Evolutionary conservation across 495 filamentous ascomycete species (phyloP).

Genomic region (Podospora bellae-mahoneyi): DNA sequence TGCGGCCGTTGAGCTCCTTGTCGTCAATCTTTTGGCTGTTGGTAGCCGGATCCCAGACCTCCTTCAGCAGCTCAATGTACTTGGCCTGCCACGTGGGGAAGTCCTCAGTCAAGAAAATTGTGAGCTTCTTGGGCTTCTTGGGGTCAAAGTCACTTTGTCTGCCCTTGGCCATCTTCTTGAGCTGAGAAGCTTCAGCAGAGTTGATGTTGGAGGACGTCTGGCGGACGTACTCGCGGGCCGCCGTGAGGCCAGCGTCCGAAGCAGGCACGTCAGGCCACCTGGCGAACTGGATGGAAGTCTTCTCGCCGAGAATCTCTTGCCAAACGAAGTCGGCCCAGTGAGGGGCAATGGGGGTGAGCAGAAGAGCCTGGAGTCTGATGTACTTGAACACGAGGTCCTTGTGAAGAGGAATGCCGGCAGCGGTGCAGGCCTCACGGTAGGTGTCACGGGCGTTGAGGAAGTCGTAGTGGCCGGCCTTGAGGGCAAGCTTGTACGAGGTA

Average conservation of each 20-base stretch:
- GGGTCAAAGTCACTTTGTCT: slow-evolving; percentile 79
- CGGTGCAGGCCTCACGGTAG: slow-evolving; percentile 76
- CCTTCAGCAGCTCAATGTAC: slow-evolving; percentile 78
- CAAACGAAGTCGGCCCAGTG: slow-evolving; percentile 96
- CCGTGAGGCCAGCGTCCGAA: slow-evolving; percentile 60
- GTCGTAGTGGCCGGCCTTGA: slow-evolving; percentile 89
- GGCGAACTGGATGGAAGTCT: slow-evolving; percentile 71
- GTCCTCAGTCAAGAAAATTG: slow-evolving; percentile 71
- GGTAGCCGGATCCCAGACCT: slow-evolving; percentile 45
- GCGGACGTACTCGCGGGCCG: slow-evolving; percentile 77
- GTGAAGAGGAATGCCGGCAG: slow-evolving; percentile 79
- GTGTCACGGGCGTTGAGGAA: slow-evolving; percentile 80
- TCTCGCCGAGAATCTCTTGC: slow-evolving; percentile 78
- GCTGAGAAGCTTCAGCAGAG: slow-evolving; percentile 73
- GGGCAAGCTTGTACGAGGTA: slow-evolving; percentile 84
- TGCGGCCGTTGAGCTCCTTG: slow-evolving; percentile 69
- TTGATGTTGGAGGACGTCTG: slow-evolving; percentile 73
- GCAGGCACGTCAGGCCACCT: slow-evolving; percentile 70
- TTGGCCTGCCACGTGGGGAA: slow-evolving; percentile 89
- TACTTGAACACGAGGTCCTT: slow-evolving; percentile 70
- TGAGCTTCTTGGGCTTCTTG: slow-evolving; percentile 85
- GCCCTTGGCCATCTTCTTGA: slow-evolving; percentile 86
- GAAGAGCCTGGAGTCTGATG: slow-evolving; percentile 67
- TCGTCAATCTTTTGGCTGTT: slow-evolving; percentile 60
- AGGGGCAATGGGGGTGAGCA: slow-evolving; percentile 68